Conservation (phyloP, 116 monocot species). For the Zostera marina region DNA sequence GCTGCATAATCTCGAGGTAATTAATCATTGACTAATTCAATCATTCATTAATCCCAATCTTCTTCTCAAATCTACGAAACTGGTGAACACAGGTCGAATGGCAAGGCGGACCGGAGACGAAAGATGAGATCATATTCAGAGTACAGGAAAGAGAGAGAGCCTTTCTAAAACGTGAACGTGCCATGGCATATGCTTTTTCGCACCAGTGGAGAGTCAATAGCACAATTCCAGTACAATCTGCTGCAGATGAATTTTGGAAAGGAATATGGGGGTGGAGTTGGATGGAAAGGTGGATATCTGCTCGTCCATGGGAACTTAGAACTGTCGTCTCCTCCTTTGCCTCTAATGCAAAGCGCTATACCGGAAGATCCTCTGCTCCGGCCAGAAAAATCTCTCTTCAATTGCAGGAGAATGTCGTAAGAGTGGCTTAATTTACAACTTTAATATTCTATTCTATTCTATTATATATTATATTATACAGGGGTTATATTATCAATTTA, state of each 20-base stretch:
- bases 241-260: slow-evolving; percentile 39
- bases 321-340: neutral
- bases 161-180: slow-evolving; percentile 69
- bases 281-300: slow-evolving; percentile 66
- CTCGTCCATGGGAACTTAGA: slow-evolving; percentile 63
- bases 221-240: slow-evolving; percentile 17
- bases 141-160: slow-evolving; percentile 80
- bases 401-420: no score
- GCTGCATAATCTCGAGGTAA: slow-evolving; percentile 67
- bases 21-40: neutral
- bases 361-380: slow-evolving; percentile 1
- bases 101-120: slow-evolving; percentile 73
- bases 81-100: slow-evolving; percentile 56
- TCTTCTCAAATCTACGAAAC: neutral
- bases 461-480: no score
- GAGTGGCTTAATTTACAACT: no score
- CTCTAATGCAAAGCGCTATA: slow-evolving; percentile 2
- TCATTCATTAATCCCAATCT: neutral
- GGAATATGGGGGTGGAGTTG: slow-evolving; percentile 84
- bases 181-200: slow-evolving; percentile 79
- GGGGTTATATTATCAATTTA: no score
- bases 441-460: no score
- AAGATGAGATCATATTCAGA: slow-evolving; percentile 43
- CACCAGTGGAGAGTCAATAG: slow-evolving; percentile 84
- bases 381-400: no score